phyloP scores from a whole-genome alignment of 129 eudicot species.

The Artemisia tridentata region DNA sequence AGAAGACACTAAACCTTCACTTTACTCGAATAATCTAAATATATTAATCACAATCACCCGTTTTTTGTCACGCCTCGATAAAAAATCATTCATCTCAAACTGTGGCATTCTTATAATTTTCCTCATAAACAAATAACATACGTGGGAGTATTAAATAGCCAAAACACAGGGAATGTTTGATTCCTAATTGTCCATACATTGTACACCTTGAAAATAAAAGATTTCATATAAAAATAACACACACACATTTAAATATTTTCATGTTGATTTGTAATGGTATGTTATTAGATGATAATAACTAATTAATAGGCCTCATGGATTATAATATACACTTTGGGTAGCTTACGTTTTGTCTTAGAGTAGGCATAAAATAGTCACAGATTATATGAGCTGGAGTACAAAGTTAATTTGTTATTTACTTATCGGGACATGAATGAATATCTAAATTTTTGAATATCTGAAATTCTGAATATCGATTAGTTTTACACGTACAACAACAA shows the following conservation, averaged over 20 bases:
- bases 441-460: no score
- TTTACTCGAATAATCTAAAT: background rate
- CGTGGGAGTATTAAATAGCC: conserved; percentile 64
- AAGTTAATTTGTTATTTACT: no score
- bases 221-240: conserved; percentile 28
- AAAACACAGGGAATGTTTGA: conserved; percentile 80
- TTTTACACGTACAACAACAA: no score
- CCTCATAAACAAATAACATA: conserved; percentile 24
- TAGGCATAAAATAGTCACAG: no score
- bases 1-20: background rate
- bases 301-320: no score
- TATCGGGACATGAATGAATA: no score
- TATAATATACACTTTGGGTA: no score
- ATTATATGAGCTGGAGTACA: no score
- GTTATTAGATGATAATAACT: no score
- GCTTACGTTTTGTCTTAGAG: no score
- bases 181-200: conserved; percentile 42
- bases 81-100: conserved; percentile 29
- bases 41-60: background rate
- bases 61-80: background rate
- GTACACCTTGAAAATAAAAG: conserved; percentile 23
- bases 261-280: no score
- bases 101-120: conserved; percentile 35
- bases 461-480: no score
- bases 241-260: conserved; percentile 29